Conservation (phyloP, 192 early-diverging fungal species). For the Lobulomyces angularis region DNA sequence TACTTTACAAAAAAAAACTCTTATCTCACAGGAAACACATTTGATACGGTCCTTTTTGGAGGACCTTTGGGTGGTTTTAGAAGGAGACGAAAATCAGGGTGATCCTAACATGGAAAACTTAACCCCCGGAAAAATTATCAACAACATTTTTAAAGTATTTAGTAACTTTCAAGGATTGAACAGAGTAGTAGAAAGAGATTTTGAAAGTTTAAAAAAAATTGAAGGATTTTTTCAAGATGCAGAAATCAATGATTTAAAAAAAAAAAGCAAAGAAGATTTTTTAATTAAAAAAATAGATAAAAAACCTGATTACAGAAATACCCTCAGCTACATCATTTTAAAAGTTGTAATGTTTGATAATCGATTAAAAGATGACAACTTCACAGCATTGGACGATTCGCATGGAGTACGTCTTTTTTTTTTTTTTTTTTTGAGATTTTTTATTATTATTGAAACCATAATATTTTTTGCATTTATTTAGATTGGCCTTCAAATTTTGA, state of each 20-base stretch:
- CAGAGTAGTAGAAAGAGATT: constrained; percentile 16
- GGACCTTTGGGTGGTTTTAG: constrained; percentile 24
- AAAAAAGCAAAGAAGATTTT: too few relatives aligned
- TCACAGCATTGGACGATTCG: constrained; percentile 21
- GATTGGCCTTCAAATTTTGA: constrained; percentile 21
- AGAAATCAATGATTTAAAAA: too few relatives aligned
- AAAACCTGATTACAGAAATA: too few relatives aligned
- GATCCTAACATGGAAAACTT: constrained; percentile 19
- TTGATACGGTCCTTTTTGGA: constrained; percentile 17
- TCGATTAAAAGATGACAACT: background rate
- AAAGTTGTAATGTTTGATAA: constrained; percentile 12
- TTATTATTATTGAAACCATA: too few relatives aligned
- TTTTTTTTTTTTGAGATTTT: background rate
- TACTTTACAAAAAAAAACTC: too few relatives aligned
- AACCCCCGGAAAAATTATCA: constrained; percentile 17
- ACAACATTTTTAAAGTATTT: constrained; percentile 26
- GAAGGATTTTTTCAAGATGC: too few relatives aligned
- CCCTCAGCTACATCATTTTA: constrained; percentile 6
- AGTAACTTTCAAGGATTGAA: constrained; percentile 27
- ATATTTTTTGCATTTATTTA: background rate
- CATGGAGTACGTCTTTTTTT: constrained; percentile 8
- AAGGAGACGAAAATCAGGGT: constrained; percentile 17
- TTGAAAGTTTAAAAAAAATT: too few relatives aligned
- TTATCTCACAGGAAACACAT: too few relatives aligned
- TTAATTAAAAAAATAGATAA: too few relatives aligned